A percentile compares a stretch with the other conserved stretches of the same genome.
Conservation (phyloP, 2,329 filamentous ascomycete species). For the Xylaria hypoxylon region DNA sequence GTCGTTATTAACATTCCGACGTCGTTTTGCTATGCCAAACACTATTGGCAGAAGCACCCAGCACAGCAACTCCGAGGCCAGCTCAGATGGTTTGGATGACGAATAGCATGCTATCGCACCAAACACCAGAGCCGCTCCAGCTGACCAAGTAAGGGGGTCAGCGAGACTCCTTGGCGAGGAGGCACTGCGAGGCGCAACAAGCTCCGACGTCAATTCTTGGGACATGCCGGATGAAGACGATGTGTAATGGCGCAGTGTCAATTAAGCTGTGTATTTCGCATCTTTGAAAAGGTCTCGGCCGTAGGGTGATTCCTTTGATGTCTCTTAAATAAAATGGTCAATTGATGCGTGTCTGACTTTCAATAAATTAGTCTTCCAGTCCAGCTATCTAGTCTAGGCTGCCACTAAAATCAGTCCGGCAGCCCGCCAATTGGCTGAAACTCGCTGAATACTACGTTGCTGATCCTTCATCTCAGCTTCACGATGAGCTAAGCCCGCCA, state of each 20-base stretch:
- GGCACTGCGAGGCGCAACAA: neutral
- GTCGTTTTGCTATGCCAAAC: conserved; percentile 30
- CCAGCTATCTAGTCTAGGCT: conserved; percentile 10
- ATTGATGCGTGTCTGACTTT: neutral
- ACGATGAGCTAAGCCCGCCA: conserved; percentile 24
- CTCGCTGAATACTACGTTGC: conserved; percentile 4
- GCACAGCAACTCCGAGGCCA: conserved; percentile 51
- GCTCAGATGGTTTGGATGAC: conserved; percentile 43
- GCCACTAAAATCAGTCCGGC: conserved; percentile 1
- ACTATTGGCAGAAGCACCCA: conserved; percentile 50
- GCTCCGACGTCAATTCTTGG: neutral
- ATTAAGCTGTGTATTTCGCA: conserved; percentile 8
- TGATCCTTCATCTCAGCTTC: conserved; percentile 13
- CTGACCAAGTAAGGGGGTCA: conserved; percentile 35
- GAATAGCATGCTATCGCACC: conserved; percentile 42
- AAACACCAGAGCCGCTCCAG: conserved; percentile 45
- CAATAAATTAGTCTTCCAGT: neutral
- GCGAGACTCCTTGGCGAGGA: neutral
- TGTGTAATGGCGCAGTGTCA: conserved; percentile 6
- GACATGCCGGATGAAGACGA: conserved; percentile 23
- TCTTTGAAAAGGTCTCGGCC: conserved; percentile 15
- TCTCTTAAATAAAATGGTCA: conserved; percentile 5
- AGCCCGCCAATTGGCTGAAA: conserved; percentile 19
- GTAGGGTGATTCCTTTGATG: conserved; percentile 1
- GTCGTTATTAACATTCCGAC: neutral